Conservation (phyloP, 1,284 basidiomycete genomes). For the Schizopora paradoxa region DNA sequence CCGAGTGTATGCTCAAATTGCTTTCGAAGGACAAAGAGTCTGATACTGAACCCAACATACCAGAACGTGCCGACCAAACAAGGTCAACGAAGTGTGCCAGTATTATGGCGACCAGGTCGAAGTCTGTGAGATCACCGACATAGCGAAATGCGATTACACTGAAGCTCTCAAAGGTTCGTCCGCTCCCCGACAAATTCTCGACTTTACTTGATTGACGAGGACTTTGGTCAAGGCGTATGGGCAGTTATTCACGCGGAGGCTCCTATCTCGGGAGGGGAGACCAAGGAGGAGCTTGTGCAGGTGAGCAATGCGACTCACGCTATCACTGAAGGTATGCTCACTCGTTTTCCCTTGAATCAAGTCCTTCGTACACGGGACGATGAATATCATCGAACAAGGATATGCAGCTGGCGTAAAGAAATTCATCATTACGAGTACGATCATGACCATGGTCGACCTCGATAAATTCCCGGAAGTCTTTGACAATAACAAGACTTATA, state of each 20-base stretch:
- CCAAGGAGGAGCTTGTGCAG: slow-evolving; percentile 26
- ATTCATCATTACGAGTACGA: slow-evolving; percentile 8
- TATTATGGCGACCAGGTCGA: too few relatives aligned
- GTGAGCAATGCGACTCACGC: too few relatives aligned
- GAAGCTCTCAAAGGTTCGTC: not conserved
- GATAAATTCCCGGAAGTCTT: too few relatives aligned
- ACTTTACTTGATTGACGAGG: slow-evolving; percentile 11
- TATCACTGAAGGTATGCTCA: too few relatives aligned
- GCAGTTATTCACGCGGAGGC: slow-evolving; percentile 30
- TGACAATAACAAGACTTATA: too few relatives aligned
- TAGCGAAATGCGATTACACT: slow-evolving; percentile 1
- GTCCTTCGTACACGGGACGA: too few relatives aligned
- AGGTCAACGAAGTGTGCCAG: too few relatives aligned
- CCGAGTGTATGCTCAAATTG: slow-evolving; percentile 20
- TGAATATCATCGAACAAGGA: slow-evolving; percentile 1
- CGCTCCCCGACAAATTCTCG: not conserved
- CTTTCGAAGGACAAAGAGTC: not conserved
- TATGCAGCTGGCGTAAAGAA: not conserved
- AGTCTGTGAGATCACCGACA: not conserved
- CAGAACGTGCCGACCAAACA: too few relatives aligned
- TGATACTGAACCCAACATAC: not conserved
- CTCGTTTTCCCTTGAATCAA: too few relatives aligned
- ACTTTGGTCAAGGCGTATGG: too few relatives aligned
- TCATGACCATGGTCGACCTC: not conserved
- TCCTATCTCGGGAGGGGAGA: slow-evolving; percentile 27